Base-by-base conservation (phyloP, 768 basidiomycete genomes). In the Naganishia kalamii region DNA sequence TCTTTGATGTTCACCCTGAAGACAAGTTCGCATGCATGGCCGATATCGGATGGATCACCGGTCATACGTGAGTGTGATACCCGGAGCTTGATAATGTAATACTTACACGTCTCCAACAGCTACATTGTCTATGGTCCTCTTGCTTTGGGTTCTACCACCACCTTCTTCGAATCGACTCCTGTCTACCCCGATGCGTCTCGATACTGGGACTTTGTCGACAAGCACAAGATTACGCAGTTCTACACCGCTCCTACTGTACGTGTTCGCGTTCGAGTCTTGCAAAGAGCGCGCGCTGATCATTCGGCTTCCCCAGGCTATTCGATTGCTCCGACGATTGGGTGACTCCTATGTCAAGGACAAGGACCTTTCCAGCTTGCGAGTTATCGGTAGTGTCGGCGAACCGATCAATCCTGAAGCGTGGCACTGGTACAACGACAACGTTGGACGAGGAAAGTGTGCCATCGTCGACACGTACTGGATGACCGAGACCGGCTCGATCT, bases 401-500 rank as follows among this genome's bases (percentile, higher is more conserved):
- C 96, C 96, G 0, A 98, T 99, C 82, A 97, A 97, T 79, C 92
- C 93, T 29, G 94, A 97, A 78, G 94, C 94, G 12, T 97, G 96
- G 94, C 85, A 93, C 72, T 98, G 94, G 94, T 96, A 93, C 80
- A 92, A 94, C 78, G 92, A 96, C 74, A 85, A 91, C 74, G 92
- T 96, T 61, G 96, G 94, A 11, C 84, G 84, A 73, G 82, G 79
- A 70, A 84, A 97, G 77, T 93, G 90, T 75, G 91, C 94, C 6
- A 86, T 97, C 69, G 92, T 94, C 44, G 92, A 96, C 79, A 94
- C 72, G 3, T 80, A 79, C 74, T 87, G 87, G 90, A 93, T 97
- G 84, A 99, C 96, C 0, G 94, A 99, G 81, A 98, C 96, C 0
- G 96, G 96, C 61, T 90, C 89, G 1, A 93, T 96, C 77, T 87